Percentiles rank a stretch among this genome's conserved stretches.
Evolutionary conservation across 768 basidiomycete species (phyloP).

Genomic region (Hygrophoropsis aurantiaca): DNA sequence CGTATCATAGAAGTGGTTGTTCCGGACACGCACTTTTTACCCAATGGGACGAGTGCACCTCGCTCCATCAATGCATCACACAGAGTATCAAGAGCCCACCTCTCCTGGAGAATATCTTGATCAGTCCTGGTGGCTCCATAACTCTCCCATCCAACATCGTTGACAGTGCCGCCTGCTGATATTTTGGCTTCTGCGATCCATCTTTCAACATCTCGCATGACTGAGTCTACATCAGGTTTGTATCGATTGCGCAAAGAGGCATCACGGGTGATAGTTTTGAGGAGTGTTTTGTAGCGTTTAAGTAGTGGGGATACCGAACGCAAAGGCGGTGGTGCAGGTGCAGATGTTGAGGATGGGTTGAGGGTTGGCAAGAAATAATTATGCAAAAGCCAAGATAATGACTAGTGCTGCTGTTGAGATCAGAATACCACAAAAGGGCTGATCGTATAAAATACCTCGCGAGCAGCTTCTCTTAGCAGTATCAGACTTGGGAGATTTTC

Average conservation of each 20-base stretch:
- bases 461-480: slow-evolving; percentile 72
- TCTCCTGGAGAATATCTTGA: slow-evolving; percentile 54
- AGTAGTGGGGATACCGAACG: slow-evolving; percentile 68
- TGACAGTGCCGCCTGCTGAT: slow-evolving; percentile 50
- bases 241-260: slow-evolving; percentile 53
- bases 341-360: slow-evolving; percentile 45
- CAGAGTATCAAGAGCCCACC: slow-evolving; percentile 67
- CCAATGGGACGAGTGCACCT: slow-evolving; percentile 78
- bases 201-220: slow-evolving; percentile 66
- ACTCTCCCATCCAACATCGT: slow-evolving; percentile 48
- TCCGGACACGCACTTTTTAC: slow-evolving; percentile 64
- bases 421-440: slow-evolving; percentile 2
- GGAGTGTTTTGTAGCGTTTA: slow-evolving; percentile 67
- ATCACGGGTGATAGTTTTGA: slow-evolving; percentile 65
- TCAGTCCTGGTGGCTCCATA: slow-evolving; percentile 22
- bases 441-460: slow-evolving; percentile 52
- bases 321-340: slow-evolving; percentile 33
- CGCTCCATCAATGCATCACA: slow-evolving; percentile 66
- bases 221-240: slow-evolving; percentile 47
- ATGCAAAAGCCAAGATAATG: slow-evolving; percentile 78
- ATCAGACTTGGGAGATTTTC: slow-evolving; percentile 89
- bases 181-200: slow-evolving; percentile 79
- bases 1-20: slow-evolving; percentile 3
- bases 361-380: slow-evolving; percentile 84
- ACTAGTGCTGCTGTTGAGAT: slow-evolving; percentile 41